A percentile compares a stretch with the other conserved stretches of the same genome.
phyloP scores from a whole-genome alignment of 306 rosid species.

The Castanea mollissima region DNA sequence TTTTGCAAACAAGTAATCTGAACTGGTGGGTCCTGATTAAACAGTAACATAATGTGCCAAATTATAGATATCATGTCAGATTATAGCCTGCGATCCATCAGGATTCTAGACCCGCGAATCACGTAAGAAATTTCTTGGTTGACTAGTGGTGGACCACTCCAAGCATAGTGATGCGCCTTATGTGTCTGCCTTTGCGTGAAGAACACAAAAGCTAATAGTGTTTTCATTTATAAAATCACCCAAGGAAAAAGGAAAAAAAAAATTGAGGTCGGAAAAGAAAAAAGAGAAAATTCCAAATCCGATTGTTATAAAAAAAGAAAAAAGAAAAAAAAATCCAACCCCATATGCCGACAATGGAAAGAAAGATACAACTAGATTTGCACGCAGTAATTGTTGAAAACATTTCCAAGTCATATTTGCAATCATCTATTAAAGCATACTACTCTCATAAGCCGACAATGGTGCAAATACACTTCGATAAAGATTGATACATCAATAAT shows the following conservation, averaged over 20 bases:
- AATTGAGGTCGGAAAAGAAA: too few relatives aligned
- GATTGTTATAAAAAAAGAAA: not conserved
- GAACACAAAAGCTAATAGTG: slow-evolving; percentile 10
- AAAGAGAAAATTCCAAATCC: not conserved
- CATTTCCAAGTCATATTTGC: not conserved
- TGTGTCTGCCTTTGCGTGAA: slow-evolving; percentile 32
- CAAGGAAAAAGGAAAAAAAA: too few relatives aligned
- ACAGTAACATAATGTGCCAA: not conserved
- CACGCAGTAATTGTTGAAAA: too few relatives aligned
- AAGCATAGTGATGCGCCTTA: slow-evolving; percentile 9
- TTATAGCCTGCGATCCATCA: too few relatives aligned
- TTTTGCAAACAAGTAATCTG: not conserved
- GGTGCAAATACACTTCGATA: too few relatives aligned
- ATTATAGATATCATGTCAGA: too few relatives aligned
- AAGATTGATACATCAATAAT: too few relatives aligned
- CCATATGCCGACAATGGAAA: not conserved
- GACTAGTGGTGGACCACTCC: slow-evolving; percentile 37
- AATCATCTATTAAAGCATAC: not conserved
- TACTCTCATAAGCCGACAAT: too few relatives aligned
- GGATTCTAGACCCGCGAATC: not conserved
- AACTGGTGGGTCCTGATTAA: not conserved
- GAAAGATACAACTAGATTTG: too few relatives aligned
- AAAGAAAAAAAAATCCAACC: slow-evolving; percentile 4
- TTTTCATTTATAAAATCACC: not conserved
- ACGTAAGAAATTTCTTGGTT: not conserved